Percentiles rank a stretch among this genome's conserved stretches.
These are phyloP conservation scores for Crithidia expoeki DNA, from an alignment of 208 protist genomes.

Conservation along the genomic window DNA sequence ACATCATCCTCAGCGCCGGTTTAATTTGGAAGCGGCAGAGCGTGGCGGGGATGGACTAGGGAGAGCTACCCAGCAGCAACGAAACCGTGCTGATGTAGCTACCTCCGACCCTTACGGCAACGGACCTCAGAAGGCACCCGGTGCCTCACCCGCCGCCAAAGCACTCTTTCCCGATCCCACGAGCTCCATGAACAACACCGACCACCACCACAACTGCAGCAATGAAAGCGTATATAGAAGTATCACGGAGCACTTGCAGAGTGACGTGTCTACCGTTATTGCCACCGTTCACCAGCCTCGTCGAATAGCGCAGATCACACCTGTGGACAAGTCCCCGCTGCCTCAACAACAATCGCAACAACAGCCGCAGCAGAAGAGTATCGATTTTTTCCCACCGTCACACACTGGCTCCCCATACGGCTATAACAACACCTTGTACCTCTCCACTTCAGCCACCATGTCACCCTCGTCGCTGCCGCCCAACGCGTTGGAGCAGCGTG, in stretches of 20 bases:
- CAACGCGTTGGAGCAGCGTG: slow-evolving; percentile 1
- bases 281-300: slow-evolving; percentile 26
- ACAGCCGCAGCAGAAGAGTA: not conserved
- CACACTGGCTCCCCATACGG: not conserved
- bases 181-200: no score
- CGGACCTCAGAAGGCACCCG: no score
- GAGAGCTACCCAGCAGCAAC: not conserved
- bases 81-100: not conserved
- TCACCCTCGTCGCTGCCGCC: not conserved
- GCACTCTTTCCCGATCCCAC: not conserved
- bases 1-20: not conserved
- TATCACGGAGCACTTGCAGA: not conserved
- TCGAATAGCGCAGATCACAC: not conserved
- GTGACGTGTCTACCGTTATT: slow-evolving; percentile 8
- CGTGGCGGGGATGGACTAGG: not conserved
- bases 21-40: slow-evolving; percentile 16
- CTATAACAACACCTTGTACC: not conserved
- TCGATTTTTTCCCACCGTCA: not conserved
- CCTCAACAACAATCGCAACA: not conserved
- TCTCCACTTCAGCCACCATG: not conserved
- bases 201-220: no score
- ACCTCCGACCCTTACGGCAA: not conserved
- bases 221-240: no score
- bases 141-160: not conserved
- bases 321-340: not conserved